Base-by-base conservation (phyloP, 2,329 filamentous ascomycete species). In the Knoxdaviesia proteae region DNA sequence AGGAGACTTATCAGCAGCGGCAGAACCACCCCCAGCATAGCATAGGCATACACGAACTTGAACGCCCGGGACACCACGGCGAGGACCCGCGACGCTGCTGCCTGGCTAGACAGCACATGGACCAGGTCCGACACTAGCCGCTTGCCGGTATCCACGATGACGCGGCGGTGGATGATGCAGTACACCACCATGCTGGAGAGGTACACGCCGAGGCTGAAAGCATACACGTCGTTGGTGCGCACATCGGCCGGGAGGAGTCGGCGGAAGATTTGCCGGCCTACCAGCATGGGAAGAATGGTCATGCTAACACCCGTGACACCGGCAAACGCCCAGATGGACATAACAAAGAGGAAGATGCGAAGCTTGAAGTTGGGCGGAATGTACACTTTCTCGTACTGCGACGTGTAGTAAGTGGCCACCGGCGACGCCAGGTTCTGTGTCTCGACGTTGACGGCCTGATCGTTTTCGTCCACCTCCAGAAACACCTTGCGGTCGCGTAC, bases 271-370 rank as follows among this genome's bases (percentile, higher is more conserved):
- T 68, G 69, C 32, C 90, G 80, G 2, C 90, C 90, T 53, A 94
- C 75, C 6, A 93, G 67, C 4, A 98, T 69, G 0, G 90, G 92
- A 1, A 92, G 62, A 47, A 98, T 79, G 1, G 90, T 94, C 47
- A 83, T 74, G 49, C 79, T 74, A 45, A 96, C 75, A 30, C 90
- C 90, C 0, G 84, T 92, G 8, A 80, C 66, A 5, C 88, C 87
- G 20, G 88, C 88, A 60, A 98, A 96, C 34, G 86, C 56, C 90
- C 90, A 98, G 48, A 98, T 84, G 41, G 80, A 77, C 44, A 90
- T 61, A 49, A 96, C 86, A 59, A 98, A 96, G 3, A 83, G 61
- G 42, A 80, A 80, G 46, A 96, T 77, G 43, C 92, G 76, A 31
- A 75, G 54, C 7, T 79, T 73, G 63, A 98, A 96, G 59, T 74